Conservation (phyloP, 116 monocot genomes). For the Cymodocea nodosa region DNA sequence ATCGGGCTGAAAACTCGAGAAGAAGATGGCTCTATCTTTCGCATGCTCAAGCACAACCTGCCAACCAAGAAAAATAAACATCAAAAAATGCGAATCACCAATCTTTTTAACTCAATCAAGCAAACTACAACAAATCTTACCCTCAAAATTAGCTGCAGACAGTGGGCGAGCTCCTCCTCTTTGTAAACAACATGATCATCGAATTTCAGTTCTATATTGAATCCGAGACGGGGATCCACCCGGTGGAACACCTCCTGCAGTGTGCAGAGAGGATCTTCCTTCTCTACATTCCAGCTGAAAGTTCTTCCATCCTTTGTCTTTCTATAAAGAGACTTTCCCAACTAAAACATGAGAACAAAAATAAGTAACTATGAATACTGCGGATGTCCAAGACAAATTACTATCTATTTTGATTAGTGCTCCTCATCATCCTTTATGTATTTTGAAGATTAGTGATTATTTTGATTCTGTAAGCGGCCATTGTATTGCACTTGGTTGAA, state of each 20-base stretch:
- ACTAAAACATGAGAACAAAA: constrained; percentile 16
- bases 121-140: constrained; percentile 17
- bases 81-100: neutral
- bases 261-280: constrained; percentile 53
- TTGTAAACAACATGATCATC: constrained; percentile 46
- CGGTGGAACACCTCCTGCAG: constrained; percentile 53
- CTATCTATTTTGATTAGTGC: no score
- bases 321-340: constrained; percentile 49
- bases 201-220: constrained; percentile 80
- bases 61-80: neutral
- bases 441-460: no score
- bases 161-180: constrained; percentile 39
- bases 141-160: constrained; percentile 33
- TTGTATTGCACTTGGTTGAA: no score
- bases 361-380: no score
- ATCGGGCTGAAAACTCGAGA: constrained; percentile 89
- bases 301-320: constrained; percentile 50
- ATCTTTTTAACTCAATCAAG: neutral
- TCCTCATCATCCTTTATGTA: no score
- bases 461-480: no score
- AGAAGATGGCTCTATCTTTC: constrained; percentile 45
- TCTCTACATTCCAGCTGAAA: constrained; percentile 46
- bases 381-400: neutral
- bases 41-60: constrained; percentile 53
- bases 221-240: constrained; percentile 48